Base-by-base conservation (phyloP, 2,329 filamentous ascomycete genomes). In the Cladophialophora bantiana region DNA sequence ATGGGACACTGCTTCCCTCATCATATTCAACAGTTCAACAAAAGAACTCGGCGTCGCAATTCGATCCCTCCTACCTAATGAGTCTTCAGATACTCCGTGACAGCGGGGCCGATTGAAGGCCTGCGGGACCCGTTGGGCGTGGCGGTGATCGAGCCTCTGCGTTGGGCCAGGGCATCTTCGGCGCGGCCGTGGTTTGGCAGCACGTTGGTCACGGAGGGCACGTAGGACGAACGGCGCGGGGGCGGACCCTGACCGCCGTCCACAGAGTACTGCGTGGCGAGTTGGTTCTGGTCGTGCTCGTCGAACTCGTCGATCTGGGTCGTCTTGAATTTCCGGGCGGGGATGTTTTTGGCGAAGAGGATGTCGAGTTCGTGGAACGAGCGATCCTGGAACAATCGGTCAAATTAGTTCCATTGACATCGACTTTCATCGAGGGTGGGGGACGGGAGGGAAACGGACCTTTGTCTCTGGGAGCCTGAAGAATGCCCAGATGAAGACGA, bases 401-500 rank as follows among this genome's bases (percentile, higher is more conserved):
- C 15, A 10, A 13, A 20, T 52, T 45, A 60, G 38, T 53, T 53
- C 26, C 26, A 26, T 26, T 26, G 26, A 26, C 26, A 26, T 26
- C 26, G 26, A 26, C 2, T 53, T 9, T 1, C 15, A 38, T 12
- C 7, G 40, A 31, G n/a, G 15, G n/a, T 7, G 15, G 7, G 15
- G 58, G 31, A 32, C 10, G 10, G n/a, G 0, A 83, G 80, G 48
- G 18, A 53, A 36, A 85, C 78, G 71, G 3, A 72, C 75, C 55
- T 73, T 73, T 1, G 74, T 75, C 59, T 77, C 76, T 0, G 75
- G 75, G 4, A 77, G 57, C 15, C 73, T 71, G 61, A 74, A 74
- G 67, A 73, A 78, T 13, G 72, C 74, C 59, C 73, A 79, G 0
- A 75, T 42, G 3, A 72, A 56, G 70, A 79, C 81, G 9, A 83